Evolutionary conservation across 345 rosid genomes (phyloP), one percentile per base, ranked within the genome.

Genomic region (Populus davidiana): DNA sequence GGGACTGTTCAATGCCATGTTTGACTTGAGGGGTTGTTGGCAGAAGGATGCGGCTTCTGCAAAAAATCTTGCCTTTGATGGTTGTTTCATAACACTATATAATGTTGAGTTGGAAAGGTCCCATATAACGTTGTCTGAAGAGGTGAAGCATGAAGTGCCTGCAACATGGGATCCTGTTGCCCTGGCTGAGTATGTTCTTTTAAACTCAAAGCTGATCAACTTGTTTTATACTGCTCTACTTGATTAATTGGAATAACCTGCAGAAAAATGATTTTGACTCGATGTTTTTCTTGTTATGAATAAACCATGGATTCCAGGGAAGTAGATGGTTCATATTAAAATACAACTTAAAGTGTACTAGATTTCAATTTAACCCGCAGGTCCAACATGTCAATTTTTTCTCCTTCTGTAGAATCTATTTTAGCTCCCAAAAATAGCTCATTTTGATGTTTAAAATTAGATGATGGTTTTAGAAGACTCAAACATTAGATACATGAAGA

Each of bases 61-160:
- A 6, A 93, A 92, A 84, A 83, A 75, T 73, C 85, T 96, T 16
- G 94, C 98, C 80, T 90, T 86, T 64, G 99, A 96, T 85, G 99
- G 99, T 62, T 96, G 96, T 95, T 91, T 90, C 77, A 91, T 93
- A 71, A 86, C 92, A n/a, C 85, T 96, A 78, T 96, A 93, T 73
- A 90, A 88, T 81, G 88, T 92, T 21, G 99, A 90, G 86, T 81
- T 96, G 74, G 91, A 82, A 65, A 87, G 98, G 82, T 81, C 94
- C 31, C 91, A 88, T 21, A 2, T 96, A 17, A 78, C 85, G 1
- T 80, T 96, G 79, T 88, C 93, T 12, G 91, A 93, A 78, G 86
- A 85, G 67, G 86, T 96, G 71, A 92, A 85, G 81, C 81, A 79
- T 69, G 94, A 93, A 75, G 99, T 93, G 75, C 99, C 98, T 75